A percentile compares a stretch with the other conserved stretches of the same genome.
Evolutionary conservation across 2,329 filamentous ascomycete genomes (phyloP).

Genomic region (Trichothecium sympodiale): DNA sequence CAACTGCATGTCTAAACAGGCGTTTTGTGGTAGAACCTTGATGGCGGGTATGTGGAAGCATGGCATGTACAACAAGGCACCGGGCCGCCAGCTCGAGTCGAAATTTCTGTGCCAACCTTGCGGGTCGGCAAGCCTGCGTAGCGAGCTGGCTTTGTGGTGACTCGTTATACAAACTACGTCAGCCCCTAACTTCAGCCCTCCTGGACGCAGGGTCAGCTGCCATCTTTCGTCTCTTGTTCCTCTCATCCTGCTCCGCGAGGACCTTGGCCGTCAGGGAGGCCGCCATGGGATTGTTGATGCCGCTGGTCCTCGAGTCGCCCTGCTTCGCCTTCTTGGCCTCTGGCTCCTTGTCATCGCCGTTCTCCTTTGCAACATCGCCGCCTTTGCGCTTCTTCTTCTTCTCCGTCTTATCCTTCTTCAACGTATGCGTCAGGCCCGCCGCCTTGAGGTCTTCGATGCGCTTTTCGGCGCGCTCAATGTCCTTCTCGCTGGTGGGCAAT

Average conservation of each 20-base stretch:
- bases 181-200: conserved; percentile 9
- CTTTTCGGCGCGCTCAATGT: conserved; percentile 55
- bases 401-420: conserved; percentile 66
- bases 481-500: conserved; percentile 57
- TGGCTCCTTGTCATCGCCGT: conserved; percentile 38
- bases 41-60: too few species aligned
- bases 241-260: conserved; percentile 72
- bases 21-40: too few species aligned
- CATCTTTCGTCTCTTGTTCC: conserved; percentile 67
- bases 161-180: conserved; percentile 1
- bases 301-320: conserved; percentile 29
- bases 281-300: conserved; percentile 82
- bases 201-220: conserved; percentile 17
- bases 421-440: conserved; percentile 67
- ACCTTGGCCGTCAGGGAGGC: conserved; percentile 80
- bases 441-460: conserved; percentile 59
- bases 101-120: background rate
- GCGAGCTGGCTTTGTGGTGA: background rate
- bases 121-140: background rate
- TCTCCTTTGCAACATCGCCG: conserved; percentile 21
- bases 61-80: too few species aligned
- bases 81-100: too few species aligned
- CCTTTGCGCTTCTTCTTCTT: conserved; percentile 57
- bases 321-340: conserved; percentile 10
- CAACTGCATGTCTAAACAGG: too few species aligned